Evolutionary conservation across 164 flowering plant genomes (phyloP), one percentile per base, ranked within the genome.

Genomic region (Tetrastigma voinierianum): DNA sequence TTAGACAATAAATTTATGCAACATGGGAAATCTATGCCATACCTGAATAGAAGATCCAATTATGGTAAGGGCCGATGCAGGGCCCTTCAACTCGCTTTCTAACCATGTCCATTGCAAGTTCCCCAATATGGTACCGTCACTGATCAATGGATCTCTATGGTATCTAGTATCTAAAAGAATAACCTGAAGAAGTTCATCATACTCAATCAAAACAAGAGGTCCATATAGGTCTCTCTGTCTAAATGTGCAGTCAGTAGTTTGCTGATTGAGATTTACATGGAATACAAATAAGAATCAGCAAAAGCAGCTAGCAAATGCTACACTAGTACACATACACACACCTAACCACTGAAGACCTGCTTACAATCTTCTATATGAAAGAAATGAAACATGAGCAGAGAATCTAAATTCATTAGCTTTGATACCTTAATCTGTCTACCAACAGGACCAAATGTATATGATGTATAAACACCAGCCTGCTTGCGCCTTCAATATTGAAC

Each of bases 21-120:
- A 10, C 4, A 9, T 48, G 0, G 51, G 20, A 54, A 59, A 53
- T 51, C 46, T 48, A 23, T 15, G 44, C 4, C 23, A 20, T 70
- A 88, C 96, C 92, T 90, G 96, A 68, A 90, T 77, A 16, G 96
- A 87, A 59, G 92, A 90, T 43, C 76, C 92, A 69, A 90, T 86
- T 25, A 87, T 79, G 25, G 92, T 87, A 62, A 90, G 61, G 46
- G 75, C 82, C 61, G 90, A 66, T 51, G 77, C 54, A 45, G 87
- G 82, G 59, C 85, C 86, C 69, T 75, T 69, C 75, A 90, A 66
- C 80, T 87, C 89, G 61, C 77, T 84, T 61, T 84, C 82, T 25
- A 90, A 77, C 96, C 96, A 90, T 67, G 59, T 20, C 96, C 96
- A 87, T 59, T 90, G 92, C 18, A 72, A 59, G 70, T 60, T 74